phyloP scores from a whole-genome alignment of 192 early-diverging fungal genomes.

The Gaertneriomyces semiglobifer region DNA sequence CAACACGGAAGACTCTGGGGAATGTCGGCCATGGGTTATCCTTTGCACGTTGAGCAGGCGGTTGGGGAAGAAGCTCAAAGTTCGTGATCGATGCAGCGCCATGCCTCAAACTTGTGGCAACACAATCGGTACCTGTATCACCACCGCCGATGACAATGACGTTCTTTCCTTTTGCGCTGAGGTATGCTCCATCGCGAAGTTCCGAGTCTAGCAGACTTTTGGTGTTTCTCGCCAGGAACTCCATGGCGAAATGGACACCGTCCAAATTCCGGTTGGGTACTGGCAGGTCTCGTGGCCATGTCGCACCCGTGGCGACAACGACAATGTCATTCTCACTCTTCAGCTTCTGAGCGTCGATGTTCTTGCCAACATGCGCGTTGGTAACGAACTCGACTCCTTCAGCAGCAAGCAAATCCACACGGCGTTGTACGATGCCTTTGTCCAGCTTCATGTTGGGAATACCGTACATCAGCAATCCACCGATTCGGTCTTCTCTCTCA shows the following conservation, averaged over 20 bases:
- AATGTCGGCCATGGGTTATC: constrained; percentile 99
- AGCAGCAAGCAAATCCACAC: constrained; percentile 88
- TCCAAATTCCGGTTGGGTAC: constrained; percentile 83
- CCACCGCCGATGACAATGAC: constrained; percentile 98
- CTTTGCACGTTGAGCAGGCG: constrained; percentile 71
- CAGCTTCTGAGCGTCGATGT: constrained; percentile 67
- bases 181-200: constrained; percentile 66
- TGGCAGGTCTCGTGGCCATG: constrained; percentile 93
- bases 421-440: constrained; percentile 90
- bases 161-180: constrained; percentile 85
- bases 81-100: constrained; percentile 85
- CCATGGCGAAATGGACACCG: constrained; percentile 98
- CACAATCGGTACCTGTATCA: constrained; percentile 96
- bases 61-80: constrained; percentile 96
- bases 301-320: constrained; percentile 89
- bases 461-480: constrained; percentile 96
- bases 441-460: constrained; percentile 99
- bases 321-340: constrained; percentile 72
- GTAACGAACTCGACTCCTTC: constrained; percentile 91
- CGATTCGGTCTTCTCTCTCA: constrained; percentile 94
- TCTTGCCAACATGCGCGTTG: constrained; percentile 84
- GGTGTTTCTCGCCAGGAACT: constrained; percentile 88
- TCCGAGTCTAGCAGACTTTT: constrained; percentile 80
- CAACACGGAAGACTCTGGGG: constrained; percentile 91
- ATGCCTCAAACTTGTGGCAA: constrained; percentile 84